These are phyloP conservation scores for Cephalotrichum gorgonifer DNA, from an alignment of 2,329 filamentous ascomycete species.

Conservation along the genomic window DNA sequence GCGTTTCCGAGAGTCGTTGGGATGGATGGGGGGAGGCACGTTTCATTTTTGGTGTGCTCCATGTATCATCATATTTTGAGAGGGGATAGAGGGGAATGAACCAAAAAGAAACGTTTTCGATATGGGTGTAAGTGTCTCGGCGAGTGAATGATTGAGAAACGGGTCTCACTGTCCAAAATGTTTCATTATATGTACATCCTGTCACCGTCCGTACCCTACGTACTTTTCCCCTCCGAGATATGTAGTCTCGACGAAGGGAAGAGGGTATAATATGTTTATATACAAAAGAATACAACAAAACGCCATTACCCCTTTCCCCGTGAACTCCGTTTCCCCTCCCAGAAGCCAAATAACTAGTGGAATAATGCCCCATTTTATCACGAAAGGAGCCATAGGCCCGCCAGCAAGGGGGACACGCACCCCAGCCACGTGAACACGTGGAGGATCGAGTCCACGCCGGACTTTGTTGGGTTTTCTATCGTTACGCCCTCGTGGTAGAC, in stretches of 20 bases:
- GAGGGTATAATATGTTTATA: not conserved
- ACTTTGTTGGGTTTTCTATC: not conserved
- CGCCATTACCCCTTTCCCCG: not conserved
- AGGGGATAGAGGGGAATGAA: not conserved
- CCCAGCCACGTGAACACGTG: not conserved
- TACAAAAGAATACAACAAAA: not conserved
- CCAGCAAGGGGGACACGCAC: not conserved
- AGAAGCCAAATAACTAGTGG: too few species aligned
- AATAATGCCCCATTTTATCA: not conserved
- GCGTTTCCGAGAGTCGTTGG: too few species aligned
- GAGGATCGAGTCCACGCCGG: not conserved
- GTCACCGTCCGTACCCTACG: too few species aligned
- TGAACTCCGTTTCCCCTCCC: not conserved
- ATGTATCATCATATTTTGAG: not conserved
- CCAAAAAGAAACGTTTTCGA: not conserved
- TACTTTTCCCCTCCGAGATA: too few species aligned
- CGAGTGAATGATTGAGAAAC: not conserved
- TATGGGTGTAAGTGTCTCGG: not conserved
- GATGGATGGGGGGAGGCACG: too few species aligned
- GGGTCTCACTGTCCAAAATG: not conserved
- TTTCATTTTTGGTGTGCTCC: not conserved
- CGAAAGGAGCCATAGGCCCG: not conserved
- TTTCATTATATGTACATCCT: not conserved
- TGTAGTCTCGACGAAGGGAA: not conserved
- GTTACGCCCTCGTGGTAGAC: constrained; percentile 2